Percentiles rank a stretch among this genome's conserved stretches.
Evolutionary conservation across 208 protist species (phyloP).

Genomic region (Leishmania mexicana): DNA sequence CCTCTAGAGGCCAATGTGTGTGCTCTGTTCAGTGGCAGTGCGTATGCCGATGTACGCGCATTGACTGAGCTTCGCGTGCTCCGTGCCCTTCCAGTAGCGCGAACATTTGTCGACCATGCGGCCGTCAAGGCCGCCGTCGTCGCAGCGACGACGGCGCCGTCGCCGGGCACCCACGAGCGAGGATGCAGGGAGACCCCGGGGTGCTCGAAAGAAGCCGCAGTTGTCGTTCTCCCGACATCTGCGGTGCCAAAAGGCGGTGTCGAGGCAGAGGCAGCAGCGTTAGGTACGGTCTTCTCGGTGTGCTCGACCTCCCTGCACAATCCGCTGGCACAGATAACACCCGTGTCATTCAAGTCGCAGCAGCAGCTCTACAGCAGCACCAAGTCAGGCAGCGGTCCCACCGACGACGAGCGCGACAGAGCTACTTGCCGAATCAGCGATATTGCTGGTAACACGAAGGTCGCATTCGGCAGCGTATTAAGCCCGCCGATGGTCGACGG

Average conservation of each 20-base stretch:
- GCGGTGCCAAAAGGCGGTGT: neutral
- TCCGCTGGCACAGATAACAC: neutral
- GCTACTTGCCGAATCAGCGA: neutral
- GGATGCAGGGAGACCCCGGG: neutral
- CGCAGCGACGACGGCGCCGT: neutral
- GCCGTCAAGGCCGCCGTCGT: neutral
- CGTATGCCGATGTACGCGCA: neutral
- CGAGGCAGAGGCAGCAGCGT: neutral
- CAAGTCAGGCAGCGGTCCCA: neutral
- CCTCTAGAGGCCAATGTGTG: slow-evolving; percentile 5
- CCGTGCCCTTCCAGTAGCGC: slow-evolving; percentile 10
- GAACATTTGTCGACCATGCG: neutral
- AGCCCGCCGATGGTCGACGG: neutral
- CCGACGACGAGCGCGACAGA: neutral
- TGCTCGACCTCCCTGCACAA: neutral
- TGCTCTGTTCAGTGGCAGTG: slow-evolving; percentile 13
- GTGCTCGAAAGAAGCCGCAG: neutral
- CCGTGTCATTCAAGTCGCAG: neutral
- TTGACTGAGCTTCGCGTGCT: slow-evolving; percentile 3
- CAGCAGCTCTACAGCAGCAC: neutral
- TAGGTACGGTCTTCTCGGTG: neutral
- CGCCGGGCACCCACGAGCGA: neutral
- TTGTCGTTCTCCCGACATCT: neutral
- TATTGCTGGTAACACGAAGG: neutral
- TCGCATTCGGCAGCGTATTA: neutral